Percentiles rank a stretch among this genome's conserved stretches.
These are phyloP conservation scores for Liriodendron chinense DNA, from an alignment of 164 flowering plant species.

Conservation along the genomic window DNA sequence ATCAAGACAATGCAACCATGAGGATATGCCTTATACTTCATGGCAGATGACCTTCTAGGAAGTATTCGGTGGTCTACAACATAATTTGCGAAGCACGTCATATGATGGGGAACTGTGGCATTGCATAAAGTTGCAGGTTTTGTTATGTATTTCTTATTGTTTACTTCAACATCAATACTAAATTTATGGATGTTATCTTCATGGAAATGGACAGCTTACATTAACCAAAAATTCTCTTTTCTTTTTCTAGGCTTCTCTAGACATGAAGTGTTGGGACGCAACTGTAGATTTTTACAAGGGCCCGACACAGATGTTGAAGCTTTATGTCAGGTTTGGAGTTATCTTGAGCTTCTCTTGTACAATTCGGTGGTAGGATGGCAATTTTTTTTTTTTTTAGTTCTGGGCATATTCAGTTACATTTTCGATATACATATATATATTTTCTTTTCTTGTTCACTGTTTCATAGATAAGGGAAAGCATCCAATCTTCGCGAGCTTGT, in stretches of 20 bases:
- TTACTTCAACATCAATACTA: neutral
- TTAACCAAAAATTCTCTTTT: neutral
- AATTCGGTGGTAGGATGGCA: neutral
- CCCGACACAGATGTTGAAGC: constrained; percentile 56
- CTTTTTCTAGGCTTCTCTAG: constrained; percentile 59
- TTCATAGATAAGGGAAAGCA: constrained; percentile 61
- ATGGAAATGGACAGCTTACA: neutral
- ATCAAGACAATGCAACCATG: neutral
- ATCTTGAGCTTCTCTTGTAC: neutral
- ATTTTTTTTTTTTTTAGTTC: neutral
- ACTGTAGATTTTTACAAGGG: constrained; percentile 73
- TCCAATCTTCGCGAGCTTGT: constrained; percentile 56
- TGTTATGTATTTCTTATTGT: neutral
- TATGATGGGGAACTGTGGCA: neutral
- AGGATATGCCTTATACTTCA: neutral
- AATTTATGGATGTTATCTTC: neutral
- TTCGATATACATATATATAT: neutral
- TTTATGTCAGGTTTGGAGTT: constrained; percentile 38
- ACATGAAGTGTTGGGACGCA: constrained; percentile 79
- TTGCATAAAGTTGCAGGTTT: neutral
- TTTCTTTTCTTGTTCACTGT: constrained; percentile 6
- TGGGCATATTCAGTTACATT: neutral
- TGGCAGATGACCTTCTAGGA: no score
- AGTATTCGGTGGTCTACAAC: no score
- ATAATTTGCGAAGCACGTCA: neutral